Base-by-base conservation (phyloP, 1,139 yeast species). In the Yamadazyma membranifaciens region DNA sequence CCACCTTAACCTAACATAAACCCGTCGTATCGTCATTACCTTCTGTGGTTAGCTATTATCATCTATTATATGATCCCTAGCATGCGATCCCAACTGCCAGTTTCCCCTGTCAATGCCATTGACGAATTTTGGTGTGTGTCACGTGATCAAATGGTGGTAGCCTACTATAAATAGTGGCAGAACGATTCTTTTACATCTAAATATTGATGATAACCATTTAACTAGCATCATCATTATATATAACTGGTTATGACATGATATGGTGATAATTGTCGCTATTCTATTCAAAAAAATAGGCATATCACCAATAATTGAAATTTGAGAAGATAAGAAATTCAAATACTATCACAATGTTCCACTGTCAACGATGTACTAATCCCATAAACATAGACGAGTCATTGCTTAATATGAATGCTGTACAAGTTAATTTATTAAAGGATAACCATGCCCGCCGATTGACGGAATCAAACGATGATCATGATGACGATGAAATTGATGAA, bases 281-380 rank as follows among this genome's bases (percentile, higher is more conserved):
- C n/a, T n/a, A n/a, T n/a, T n/a, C n/a, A n/a, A n/a, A n/a, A 20
- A 20, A 20, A 20, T 7, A 7, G 24, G 5, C 5, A 7, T 7
- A 20, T 20, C 24, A 20, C 24, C 24, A 20, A 20, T 20, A 14
- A 9, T 28, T 15, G 12, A 12, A 28, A 28, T 12, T 6, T 28
- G 31, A 12, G 31, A 28, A 28, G 31, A 28, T 28, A 28, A 28
- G 31, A 28, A 20, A 20, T 20, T 28, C 7, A 20, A 20, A 20
- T 7, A 5, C 5, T 20, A 20, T 7, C 24, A 5, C 5, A 11
- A 34, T 34, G 36, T 34, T 34, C 36, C 36, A 53, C 29, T 71
- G 76, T 48, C 69, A 59, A 47, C 55, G 62, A 46, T 71, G 76
- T 52, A 56, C 62, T 34, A 50, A 57, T 5, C 64, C 64, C 1